A percentile compares a stretch with the other conserved stretches of the same genome.
Conservation (phyloP, 352 stramenopile genomes). For the Pythium aristosporum region DNA sequence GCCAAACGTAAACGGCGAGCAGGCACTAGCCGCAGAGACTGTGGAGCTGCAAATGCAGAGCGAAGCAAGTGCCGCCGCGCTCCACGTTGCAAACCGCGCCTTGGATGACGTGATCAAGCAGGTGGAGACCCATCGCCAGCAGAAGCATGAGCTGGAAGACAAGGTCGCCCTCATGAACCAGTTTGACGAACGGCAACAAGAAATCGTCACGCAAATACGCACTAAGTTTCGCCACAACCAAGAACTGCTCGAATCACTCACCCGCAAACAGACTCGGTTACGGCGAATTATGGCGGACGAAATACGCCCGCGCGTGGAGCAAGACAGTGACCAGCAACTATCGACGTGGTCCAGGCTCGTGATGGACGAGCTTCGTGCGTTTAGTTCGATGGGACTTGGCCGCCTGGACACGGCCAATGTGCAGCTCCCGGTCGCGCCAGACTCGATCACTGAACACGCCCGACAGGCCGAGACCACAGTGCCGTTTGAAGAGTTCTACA, state of each 20-base stretch:
- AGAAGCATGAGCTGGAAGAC: slow-evolving; percentile 39
- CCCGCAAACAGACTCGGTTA: slow-evolving; percentile 29
- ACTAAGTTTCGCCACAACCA: slow-evolving; percentile 33
- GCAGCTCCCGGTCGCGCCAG: slow-evolving; percentile 8
- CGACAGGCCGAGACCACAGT: slow-evolving; percentile 11
- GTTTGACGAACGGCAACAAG: slow-evolving; percentile 41
- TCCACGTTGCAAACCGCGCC: slow-evolving; percentile 19
- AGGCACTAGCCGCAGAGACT: slow-evolving; percentile 16
- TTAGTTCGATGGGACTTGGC: slow-evolving; percentile 24
- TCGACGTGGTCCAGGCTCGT: slow-evolving; percentile 18
- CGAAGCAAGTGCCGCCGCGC: slow-evolving; percentile 24
- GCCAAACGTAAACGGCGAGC: neutral
- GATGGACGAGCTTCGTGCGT: slow-evolving; percentile 33
- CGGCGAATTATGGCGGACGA: slow-evolving; percentile 14
- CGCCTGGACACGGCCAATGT: slow-evolving; percentile 23
- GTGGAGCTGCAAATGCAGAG: slow-evolving; percentile 36
- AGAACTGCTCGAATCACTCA: slow-evolving; percentile 22
- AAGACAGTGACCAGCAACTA: slow-evolving; percentile 16
- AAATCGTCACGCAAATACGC: slow-evolving; percentile 37
- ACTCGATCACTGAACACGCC: neutral
- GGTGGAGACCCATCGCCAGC: slow-evolving; percentile 24
- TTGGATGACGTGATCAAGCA: slow-evolving; percentile 25
- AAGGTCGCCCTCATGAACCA: slow-evolving; percentile 42
- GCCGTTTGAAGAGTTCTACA: slow-evolving; percentile 39
- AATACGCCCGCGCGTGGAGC: slow-evolving; percentile 4